A percentile compares a stretch with the other conserved stretches of the same genome.
Evolutionary conservation across 106 monocot species (phyloP).

Genomic region (Apostasia ramifera): DNA sequence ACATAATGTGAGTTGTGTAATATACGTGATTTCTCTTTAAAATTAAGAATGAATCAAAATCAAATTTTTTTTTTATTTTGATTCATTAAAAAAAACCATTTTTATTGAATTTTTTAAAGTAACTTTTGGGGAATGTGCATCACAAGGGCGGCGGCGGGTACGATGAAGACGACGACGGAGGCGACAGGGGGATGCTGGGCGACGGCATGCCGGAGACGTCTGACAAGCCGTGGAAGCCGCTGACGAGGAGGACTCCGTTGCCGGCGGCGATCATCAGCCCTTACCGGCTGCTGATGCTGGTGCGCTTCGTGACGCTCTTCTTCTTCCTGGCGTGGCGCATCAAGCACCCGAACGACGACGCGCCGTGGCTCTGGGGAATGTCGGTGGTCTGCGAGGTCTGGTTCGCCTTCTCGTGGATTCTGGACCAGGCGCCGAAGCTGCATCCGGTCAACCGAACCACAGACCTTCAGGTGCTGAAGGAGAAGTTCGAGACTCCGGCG

Average conservation of each 20-base stretch:
- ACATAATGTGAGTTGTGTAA: too few relatives aligned
- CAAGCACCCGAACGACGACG: slow-evolving; percentile 43
- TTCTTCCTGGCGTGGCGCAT: slow-evolving; percentile 53
- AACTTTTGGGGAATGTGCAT: too few relatives aligned
- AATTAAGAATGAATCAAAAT: too few relatives aligned
- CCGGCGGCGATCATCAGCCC: slow-evolving; percentile 29
- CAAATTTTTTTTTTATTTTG: too few relatives aligned
- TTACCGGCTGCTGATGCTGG: slow-evolving; percentile 26
- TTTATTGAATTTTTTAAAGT: too few relatives aligned
- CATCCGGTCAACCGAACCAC: slow-evolving; percentile 46
- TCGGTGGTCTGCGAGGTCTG: slow-evolving; percentile 47
- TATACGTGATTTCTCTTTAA: too few relatives aligned
- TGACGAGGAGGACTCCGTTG: slow-evolving; percentile 34
- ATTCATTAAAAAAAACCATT: too few relatives aligned
- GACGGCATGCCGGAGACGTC: slow-evolving; percentile 32
- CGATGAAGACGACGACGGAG: slow-evolving; percentile 22
- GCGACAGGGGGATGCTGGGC: slow-evolving; percentile 1
- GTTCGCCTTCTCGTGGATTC: slow-evolving; percentile 74
- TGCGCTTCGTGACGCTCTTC: slow-evolving; percentile 27
- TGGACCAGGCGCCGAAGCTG: slow-evolving; percentile 59
- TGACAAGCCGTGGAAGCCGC: slow-evolving; percentile 69
- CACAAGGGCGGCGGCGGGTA: slow-evolving; percentile 8
- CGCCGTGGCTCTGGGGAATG: slow-evolving; percentile 48
- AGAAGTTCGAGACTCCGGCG: slow-evolving; percentile 26
- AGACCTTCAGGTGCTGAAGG: slow-evolving; percentile 33